Evolutionary conservation across 176 grass and related monocot genomes (phyloP).

Genomic region (Areca catechu): DNA sequence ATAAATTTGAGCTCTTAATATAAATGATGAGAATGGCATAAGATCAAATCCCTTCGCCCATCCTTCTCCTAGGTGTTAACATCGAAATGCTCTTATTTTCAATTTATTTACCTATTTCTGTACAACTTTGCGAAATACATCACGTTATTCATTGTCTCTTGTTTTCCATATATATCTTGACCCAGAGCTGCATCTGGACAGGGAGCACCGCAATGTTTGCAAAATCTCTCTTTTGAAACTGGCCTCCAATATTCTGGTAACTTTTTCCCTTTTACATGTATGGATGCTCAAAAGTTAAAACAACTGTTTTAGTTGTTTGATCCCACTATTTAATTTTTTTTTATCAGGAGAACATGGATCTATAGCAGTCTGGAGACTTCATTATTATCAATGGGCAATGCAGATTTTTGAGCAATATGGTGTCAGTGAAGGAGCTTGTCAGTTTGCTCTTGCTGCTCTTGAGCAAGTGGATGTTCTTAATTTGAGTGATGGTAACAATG

Average conservation of each 20-base stretch:
- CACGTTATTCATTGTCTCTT: constrained; percentile 4
- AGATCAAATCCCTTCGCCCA: too few relatives aligned
- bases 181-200: constrained; percentile 68
- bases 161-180: constrained; percentile 2
- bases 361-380: constrained; percentile 60
- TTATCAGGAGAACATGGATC: constrained; percentile 52
- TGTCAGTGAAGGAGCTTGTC: constrained; percentile 66
- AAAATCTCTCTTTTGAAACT: constrained; percentile 60
- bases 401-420: constrained; percentile 76
- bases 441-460: constrained; percentile 93
- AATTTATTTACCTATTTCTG: too few relatives aligned
- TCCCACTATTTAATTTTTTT: constrained; percentile 4
- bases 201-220: constrained; percentile 55
- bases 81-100: neutral
- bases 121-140: too few relatives aligned
- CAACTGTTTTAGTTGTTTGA: constrained; percentile 10
- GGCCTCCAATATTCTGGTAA: constrained; percentile 76
- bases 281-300: constrained; percentile 1
- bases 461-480: constrained; percentile 61
- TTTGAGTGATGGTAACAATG: constrained; percentile 32
- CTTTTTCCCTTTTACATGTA: constrained; percentile 8
- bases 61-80: neutral
- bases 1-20: too few relatives aligned
- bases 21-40: too few relatives aligned
- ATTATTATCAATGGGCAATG: constrained; percentile 91